Base-by-base conservation (phyloP, 768 basidiomycete genomes). In the Hemileccinum rubropunctum region DNA sequence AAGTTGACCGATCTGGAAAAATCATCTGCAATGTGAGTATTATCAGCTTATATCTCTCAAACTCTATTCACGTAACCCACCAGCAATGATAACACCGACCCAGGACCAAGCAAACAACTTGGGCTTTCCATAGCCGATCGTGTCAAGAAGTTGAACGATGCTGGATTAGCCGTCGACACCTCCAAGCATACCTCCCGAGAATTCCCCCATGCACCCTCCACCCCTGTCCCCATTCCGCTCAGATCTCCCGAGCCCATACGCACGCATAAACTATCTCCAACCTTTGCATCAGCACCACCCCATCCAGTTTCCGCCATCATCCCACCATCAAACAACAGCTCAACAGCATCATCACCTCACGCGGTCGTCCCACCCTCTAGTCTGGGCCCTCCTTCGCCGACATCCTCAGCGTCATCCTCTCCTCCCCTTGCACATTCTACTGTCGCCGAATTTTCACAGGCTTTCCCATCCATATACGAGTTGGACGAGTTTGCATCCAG, bases 41-140 rank as follows among this genome's bases (percentile, higher is more conserved):
- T 35, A 57, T 57, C 50, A 39, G 34, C 34, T 11, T 13, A 18
- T 49, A 27, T 60, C 33, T 44, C 36, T 28, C 27, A 21, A 34
- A 40, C 44, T 20, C 32, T 45, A 33, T 50, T 53, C 56, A 66
- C 48, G 18, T 33, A 41, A 12, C 23, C 32, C 41, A 52, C 38
- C 43, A 66, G 60, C 43, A 47, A 50, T 28, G 46, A 47, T 21
- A 47, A 37, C 32, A 11, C 54, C 28, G 54, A 57, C 38, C 73
- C 50, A 27, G 76, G 70, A 33, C 66, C 75, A 14, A 71, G 73
- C 36, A 68, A 57, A 45, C 76, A 76, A 52, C 58, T 78, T 3
- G 84, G 82, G n/a, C 82, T 76, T 6, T 84, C 81, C 43, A 90
- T 95, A 51, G 86, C 87, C 21, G 91, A 92, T 71, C 80, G 93